Percentiles rank a stretch among this genome's conserved stretches.
Conservation (phyloP, 1,284 basidiomycete genomes). For the Cutaneotrichosporon sp. region DNA sequence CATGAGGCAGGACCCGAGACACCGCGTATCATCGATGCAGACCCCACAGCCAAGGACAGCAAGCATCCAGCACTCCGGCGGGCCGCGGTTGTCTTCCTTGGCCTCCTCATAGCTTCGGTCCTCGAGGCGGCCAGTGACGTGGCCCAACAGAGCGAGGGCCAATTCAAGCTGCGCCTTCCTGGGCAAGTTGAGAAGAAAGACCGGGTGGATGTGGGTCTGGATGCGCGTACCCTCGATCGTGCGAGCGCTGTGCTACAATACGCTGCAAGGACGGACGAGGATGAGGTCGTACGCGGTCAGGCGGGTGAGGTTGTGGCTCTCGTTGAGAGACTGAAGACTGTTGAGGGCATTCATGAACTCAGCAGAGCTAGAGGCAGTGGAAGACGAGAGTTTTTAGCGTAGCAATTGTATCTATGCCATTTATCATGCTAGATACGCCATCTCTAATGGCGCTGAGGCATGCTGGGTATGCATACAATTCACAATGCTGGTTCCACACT, state of each 20-base stretch:
- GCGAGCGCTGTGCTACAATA: slow-evolving; percentile 65
- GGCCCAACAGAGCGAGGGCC: slow-evolving; percentile 1
- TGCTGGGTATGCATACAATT: too few relatives aligned
- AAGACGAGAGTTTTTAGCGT: not conserved
- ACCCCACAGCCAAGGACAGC: slow-evolving; percentile 55
- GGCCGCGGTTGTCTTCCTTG: slow-evolving; percentile 72
- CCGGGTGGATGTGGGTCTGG: not conserved
- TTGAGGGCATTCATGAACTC: not conserved
- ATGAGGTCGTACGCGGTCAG: slow-evolving; percentile 68
- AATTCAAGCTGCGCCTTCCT: slow-evolving; percentile 19
- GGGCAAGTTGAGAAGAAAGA: not conserved
- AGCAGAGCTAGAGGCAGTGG: not conserved
- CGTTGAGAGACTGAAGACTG: slow-evolving; percentile 7
- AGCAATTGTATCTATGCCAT: not conserved
- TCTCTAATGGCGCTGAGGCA: too few relatives aligned
- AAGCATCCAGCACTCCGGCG: slow-evolving; percentile 75
- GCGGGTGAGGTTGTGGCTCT: slow-evolving; percentile 60
- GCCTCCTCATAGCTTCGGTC: slow-evolving; percentile 57
- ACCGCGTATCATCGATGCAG: slow-evolving; percentile 51
- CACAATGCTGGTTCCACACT: too few relatives aligned
- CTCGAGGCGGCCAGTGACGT: slow-evolving; percentile 16
- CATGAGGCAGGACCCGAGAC: slow-evolving; percentile 2
- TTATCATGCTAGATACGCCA: too few relatives aligned
- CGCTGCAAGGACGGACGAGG: slow-evolving; percentile 65
- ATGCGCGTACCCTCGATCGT: slow-evolving; percentile 50